phyloP scores from a whole-genome alignment of 2,329 filamentous ascomycete species.

The Exophiala sp. region DNA sequence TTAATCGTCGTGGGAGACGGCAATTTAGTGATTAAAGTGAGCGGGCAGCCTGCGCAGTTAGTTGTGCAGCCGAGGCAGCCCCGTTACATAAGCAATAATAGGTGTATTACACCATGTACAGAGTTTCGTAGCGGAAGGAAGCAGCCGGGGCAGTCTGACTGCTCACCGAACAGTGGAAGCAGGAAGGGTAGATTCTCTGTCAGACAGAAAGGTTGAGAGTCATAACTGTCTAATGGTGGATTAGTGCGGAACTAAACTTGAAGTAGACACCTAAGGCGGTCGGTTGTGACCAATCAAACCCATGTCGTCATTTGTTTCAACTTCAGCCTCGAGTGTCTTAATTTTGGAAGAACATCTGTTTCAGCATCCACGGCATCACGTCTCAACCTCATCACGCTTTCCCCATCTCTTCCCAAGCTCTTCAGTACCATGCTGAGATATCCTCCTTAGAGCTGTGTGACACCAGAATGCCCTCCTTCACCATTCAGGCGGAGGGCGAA shows the following conservation, averaged over 20 bases:
- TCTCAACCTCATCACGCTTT: no score
- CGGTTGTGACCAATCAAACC: neutral
- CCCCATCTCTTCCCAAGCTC: neutral
- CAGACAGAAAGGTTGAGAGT: no score
- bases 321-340: slow-evolving; percentile 5
- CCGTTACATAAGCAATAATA: neutral
- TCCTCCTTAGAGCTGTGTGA: neutral
- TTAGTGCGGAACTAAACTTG: neutral
- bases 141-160: no score
- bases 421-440: slow-evolving; percentile 3
- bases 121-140: no score
- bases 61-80: slow-evolving; percentile 9
- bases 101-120: no score
- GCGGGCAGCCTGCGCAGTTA: slow-evolving; percentile 1
- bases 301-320: slow-evolving; percentile 11
- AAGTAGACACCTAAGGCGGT: neutral
- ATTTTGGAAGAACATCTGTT: slow-evolving; percentile 5
- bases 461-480: slow-evolving; percentile 27
- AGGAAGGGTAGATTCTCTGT: no score
- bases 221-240: neutral
- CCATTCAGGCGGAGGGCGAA: slow-evolving; percentile 51
- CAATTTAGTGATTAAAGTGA: neutral
- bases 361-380: neutral
- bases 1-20: neutral
- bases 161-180: no score